Percentiles rank a stretch among this genome's conserved stretches.
phyloP scores from a whole-genome alignment of 108 stramenopile species.

The Craspedostauros australis region DNA sequence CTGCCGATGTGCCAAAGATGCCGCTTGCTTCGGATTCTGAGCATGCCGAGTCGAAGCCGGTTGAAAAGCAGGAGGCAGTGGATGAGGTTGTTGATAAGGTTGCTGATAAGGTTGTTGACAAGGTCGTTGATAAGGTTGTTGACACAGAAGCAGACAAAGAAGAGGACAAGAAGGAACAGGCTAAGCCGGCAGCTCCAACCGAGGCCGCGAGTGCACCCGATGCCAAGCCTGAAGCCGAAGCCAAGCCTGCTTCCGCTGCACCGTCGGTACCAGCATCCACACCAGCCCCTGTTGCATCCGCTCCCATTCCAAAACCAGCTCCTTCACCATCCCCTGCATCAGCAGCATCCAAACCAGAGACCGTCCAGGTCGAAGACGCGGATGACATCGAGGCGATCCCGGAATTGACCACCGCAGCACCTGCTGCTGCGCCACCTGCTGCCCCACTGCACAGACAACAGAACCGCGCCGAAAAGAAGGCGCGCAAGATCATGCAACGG shows the following conservation, averaged over 20 bases:
- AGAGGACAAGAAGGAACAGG: conserved; percentile 1
- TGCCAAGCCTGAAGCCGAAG: too few species aligned
- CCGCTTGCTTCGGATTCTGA: background rate
- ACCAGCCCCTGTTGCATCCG: background rate
- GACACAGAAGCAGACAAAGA: too few species aligned
- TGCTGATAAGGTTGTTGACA: too few species aligned
- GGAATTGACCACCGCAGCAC: too few species aligned
- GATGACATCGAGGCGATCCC: too few species aligned
- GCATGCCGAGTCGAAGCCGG: too few species aligned
- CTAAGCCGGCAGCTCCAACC: background rate
- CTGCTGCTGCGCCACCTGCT: background rate
- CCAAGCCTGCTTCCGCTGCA: background rate
- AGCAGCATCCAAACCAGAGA: background rate
- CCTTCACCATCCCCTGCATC: background rate
- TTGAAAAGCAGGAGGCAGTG: too few species aligned
- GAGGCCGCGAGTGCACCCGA: too few species aligned
- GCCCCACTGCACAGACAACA: background rate
- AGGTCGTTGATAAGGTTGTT: too few species aligned
- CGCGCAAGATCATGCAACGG: conserved; percentile 91
- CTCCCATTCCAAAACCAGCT: background rate
- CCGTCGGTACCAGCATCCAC: too few species aligned
- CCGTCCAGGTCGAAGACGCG: too few species aligned
- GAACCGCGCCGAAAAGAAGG: conserved; percentile 94
- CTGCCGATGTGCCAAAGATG: background rate
- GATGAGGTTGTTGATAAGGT: too few species aligned